Evolutionary conservation across 1,139 yeast genomes (phyloP).

Genomic region (Candida neerlandica): DNA sequence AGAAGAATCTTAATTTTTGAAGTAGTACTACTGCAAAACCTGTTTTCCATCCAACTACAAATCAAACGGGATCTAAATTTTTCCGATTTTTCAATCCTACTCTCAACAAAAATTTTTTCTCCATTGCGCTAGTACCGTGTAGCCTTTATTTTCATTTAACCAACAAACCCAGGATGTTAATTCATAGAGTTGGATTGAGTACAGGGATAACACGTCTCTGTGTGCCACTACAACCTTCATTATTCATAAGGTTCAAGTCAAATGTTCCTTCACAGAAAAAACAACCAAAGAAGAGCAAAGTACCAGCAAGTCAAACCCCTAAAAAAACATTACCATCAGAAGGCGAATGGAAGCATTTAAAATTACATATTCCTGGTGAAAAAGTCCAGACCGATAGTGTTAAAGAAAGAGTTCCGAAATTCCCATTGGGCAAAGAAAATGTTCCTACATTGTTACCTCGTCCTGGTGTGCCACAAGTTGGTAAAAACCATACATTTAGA

Average conservation of each 20-base stretch:
- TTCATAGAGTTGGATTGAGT: conserved; percentile 6
- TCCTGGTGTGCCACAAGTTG: conserved; percentile 74
- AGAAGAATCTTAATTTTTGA: too few species aligned
- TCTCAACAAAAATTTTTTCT: not conserved
- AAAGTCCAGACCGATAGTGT: conserved; percentile 50
- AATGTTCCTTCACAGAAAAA: conserved; percentile 25
- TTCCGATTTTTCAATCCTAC: not conserved
- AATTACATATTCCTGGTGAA: conserved; percentile 65
- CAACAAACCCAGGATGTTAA: not conserved
- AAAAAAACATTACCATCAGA: conserved; percentile 34
- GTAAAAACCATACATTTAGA: conserved; percentile 55
- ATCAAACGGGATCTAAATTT: too few species aligned
- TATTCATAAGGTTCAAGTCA: conserved; percentile 24
- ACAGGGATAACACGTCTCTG: not conserved
- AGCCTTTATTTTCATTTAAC: not conserved
- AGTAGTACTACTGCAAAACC: too few species aligned
- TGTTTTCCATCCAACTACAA: too few species aligned
- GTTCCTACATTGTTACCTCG: conserved; percentile 72
- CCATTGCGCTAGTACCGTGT: not conserved
- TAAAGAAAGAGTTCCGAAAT: conserved; percentile 56
- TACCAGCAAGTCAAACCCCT: conserved; percentile 23
- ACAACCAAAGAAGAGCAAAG: conserved; percentile 1
- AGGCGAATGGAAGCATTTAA: conserved; percentile 49
- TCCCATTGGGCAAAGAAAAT: conserved; percentile 67
- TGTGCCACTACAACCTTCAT: not conserved